Evolutionary conservation across 2,329 filamentous ascomycete genomes (phyloP), one percentile per base, ranked within the genome.

Genomic region (Trichoderma polysporum): DNA sequence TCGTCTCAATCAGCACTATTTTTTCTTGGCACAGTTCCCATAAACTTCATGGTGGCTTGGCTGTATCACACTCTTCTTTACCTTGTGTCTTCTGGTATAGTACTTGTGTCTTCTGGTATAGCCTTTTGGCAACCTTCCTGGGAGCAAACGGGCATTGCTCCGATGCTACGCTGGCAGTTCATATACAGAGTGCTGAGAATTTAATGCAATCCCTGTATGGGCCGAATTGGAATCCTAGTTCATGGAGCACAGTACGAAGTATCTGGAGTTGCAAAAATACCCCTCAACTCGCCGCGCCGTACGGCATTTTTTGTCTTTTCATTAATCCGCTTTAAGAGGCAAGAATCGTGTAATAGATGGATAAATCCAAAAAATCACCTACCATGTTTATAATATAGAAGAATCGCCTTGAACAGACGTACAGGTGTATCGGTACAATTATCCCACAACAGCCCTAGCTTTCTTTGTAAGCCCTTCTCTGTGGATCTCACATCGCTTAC

Each of bases 401-500:
- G n/a, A 17, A n/a, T 45, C n/a, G 19, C 39, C 17, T 45, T 45
- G 39, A 45, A 57, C 8, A 19, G 5, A 41, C 12, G 3, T 2
- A 41, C 2, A 57, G 35, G 5, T 19, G 25, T 9, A 7, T 57
- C 19, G 22, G 53, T 52, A 52, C 9, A 52, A 29, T 17, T n/a
- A n/a, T n/a, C n/a, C n/a, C 49, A n/a, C 17, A 31, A 15, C 41
- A 59, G 6, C 37, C 22, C 35, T 54, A 58, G 35, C 54, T 9
- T 59, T 22, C 37, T 47, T 47, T 31, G 27, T 31, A 15, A 31
- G 25, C n/a, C 1, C 15, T 22, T 17, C 17, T 33, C 39, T 49
- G 41, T 49, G 41, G 41, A 60, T 35, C 45, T 49, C 19, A 27
- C 45, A 60, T 60, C 57, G 56, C 57, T 49, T 60, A n/a, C n/a